Conservation (phyloP, 2,329 filamentous ascomycete genomes). For the Triangularia verruculosa region DNA sequence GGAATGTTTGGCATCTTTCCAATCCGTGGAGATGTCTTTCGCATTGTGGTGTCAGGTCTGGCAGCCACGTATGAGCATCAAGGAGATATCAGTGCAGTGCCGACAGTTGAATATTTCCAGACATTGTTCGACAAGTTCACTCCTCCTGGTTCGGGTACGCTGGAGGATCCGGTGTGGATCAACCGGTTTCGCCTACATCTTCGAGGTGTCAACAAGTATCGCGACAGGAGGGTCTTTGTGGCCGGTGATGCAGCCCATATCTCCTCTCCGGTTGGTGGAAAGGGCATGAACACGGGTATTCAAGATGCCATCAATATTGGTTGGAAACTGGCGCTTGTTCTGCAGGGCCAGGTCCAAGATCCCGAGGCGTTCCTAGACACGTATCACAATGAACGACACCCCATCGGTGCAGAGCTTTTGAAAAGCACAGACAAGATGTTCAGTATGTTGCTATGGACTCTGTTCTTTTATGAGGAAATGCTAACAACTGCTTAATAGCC, state of each 20-base stretch:
- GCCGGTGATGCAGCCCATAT: slow-evolving; percentile 58
- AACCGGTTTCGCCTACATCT: slow-evolving; percentile 46
- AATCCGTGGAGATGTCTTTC: slow-evolving; percentile 27
- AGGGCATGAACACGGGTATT: slow-evolving; percentile 57
- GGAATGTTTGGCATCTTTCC: slow-evolving; percentile 39
- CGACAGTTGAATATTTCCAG: slow-evolving; percentile 36
- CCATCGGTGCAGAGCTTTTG: slow-evolving; percentile 44
- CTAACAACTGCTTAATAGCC: slow-evolving; percentile 1
- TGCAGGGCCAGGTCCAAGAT: slow-evolving; percentile 30
- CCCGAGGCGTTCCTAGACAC: slow-evolving; percentile 40
- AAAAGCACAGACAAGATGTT: slow-evolving; percentile 42
- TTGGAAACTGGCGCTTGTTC: slow-evolving; percentile 51
- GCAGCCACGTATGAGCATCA: slow-evolving; percentile 7
- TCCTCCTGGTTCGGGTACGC: slow-evolving; percentile 26
- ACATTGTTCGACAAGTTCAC: slow-evolving; percentile 30
- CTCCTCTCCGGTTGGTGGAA: slow-evolving; percentile 53
- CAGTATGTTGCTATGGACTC: slow-evolving; percentile 9
- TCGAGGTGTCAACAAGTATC: slow-evolving; percentile 41
- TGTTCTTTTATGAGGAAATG: neutral
- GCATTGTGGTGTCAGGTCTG: slow-evolving; percentile 29
- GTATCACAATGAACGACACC: slow-evolving; percentile 27
- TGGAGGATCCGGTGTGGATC: slow-evolving; percentile 39
- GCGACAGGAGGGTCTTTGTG: slow-evolving; percentile 48
- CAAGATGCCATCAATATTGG: slow-evolving; percentile 53
- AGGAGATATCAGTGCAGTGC: slow-evolving; percentile 14